phyloP scores from a whole-genome alignment of 2,329 filamentous ascomycete species.

The Ustulina deusta region DNA sequence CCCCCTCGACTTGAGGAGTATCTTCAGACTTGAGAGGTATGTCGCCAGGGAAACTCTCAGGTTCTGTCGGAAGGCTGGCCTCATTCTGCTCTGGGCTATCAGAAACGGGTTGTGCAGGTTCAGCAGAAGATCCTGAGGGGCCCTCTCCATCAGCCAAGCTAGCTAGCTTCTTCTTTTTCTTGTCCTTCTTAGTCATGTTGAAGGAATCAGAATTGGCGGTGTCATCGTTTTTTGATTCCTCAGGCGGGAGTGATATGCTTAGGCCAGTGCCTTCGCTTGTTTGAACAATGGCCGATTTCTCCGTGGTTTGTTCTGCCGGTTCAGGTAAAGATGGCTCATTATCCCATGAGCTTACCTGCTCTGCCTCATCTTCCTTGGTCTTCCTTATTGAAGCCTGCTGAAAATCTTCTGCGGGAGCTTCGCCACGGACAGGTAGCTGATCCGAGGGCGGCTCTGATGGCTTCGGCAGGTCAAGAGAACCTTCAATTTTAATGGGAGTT shows the following conservation, averaged over 20 bases:
- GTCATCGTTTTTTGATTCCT: conserved; percentile 36
- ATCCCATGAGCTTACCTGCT: conserved; percentile 24
- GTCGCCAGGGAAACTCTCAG: not conserved
- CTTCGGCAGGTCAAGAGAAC: not conserved
- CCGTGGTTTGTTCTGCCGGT: not conserved
- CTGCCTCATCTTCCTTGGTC: conserved; percentile 52
- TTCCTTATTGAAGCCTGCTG: conserved; percentile 47
- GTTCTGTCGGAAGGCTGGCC: not conserved
- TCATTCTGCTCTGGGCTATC: conserved; percentile 2
- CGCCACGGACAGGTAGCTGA: conserved; percentile 10
- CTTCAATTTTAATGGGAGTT: conserved; percentile 7
- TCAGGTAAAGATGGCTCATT: conserved; percentile 8
- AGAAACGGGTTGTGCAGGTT: conserved; percentile 10
- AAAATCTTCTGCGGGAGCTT: conserved; percentile 29
- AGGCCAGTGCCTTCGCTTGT: not conserved
- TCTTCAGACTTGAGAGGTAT: not conserved
- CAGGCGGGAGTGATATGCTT: not conserved
- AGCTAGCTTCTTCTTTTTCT: conserved; percentile 49
- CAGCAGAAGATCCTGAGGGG: conserved; percentile 22
- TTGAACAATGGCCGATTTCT: not conserved
- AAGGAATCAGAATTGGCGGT: conserved; percentile 32
- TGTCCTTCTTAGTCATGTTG: conserved; percentile 53
- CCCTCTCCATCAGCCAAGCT: conserved; percentile 32
- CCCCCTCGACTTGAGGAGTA: conserved; percentile 15
- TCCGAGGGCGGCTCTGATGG: conserved; percentile 18